Base-by-base conservation (phyloP, 2,329 filamentous ascomycete genomes). In the Cordyceps cateniannulata region DNA sequence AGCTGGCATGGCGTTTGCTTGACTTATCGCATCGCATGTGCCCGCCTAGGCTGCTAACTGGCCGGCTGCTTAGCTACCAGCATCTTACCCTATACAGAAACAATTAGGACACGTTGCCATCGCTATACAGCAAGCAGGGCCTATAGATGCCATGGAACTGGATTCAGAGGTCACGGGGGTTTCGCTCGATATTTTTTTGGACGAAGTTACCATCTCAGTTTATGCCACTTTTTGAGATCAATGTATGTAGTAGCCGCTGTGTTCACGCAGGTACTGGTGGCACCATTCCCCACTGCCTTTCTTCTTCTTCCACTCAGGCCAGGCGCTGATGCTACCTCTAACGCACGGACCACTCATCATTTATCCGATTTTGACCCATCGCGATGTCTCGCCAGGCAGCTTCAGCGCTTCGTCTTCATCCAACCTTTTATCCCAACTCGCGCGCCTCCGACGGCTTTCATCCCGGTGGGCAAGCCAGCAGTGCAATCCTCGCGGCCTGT, bases 401-500 rank as follows among this genome's bases (percentile, higher is more conserved):
- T 6, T 42, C 38, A 42, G 38, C 38, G 55, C 58, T 49, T 60
- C 52, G 42, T 44, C 52, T 52, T 60, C 49, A 51, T 32, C 52
- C 61, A 60, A 52, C 50, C 29, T 35, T n/a, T 40, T 29, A 56
- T 47, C 40, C 54, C 50, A n/a, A 48, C 57, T 52, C 56, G 45
- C 62, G 62, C 58, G 58, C 54, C 52, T 58, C 44, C 40, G 20
- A 60, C 50, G 49, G 58, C 58, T 48, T 53, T 50, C 45, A 40
- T 54, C 29, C 52, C 47, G 60, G 59, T 47, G 45, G 61, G 63
- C 58, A 61, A 63, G 64, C 60, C 59, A 64, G 54, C 42, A 60
- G 65, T 60, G 62, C 64, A 62, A 56, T 49, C 54, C 49, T 53
- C 63, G 63, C 59, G 64, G 61, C 60, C 62, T 60, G 55, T 42